Evolutionary conservation across 2,329 filamentous ascomycete genomes (phyloP).

Genomic region (Epichloe baconii): DNA sequence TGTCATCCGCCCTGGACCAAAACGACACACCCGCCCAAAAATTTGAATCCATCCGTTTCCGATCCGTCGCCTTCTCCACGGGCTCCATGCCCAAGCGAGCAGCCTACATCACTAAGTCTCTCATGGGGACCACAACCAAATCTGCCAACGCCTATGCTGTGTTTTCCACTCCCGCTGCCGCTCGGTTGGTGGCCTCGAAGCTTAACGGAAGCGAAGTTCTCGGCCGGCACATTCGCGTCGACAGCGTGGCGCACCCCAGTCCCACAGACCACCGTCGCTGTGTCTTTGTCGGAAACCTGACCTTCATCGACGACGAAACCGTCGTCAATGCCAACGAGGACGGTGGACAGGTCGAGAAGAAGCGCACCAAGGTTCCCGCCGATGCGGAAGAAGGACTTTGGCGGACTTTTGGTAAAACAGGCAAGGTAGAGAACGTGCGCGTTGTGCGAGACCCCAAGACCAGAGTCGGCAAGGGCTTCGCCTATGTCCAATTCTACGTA

Average conservation of each 20-base stretch:
- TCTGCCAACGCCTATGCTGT: slow-evolving; percentile 92
- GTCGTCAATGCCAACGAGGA: slow-evolving; percentile 51
- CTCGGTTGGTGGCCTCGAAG: slow-evolving; percentile 58
- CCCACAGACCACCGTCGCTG: slow-evolving; percentile 76
- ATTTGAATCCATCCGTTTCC: slow-evolving; percentile 85
- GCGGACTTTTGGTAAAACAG: slow-evolving; percentile 61
- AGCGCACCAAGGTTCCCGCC: slow-evolving; percentile 59
- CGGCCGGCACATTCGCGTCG: slow-evolving; percentile 78
- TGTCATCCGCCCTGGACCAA: slow-evolving; percentile 57
- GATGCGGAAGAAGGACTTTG: slow-evolving; percentile 91
- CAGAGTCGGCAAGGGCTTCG: slow-evolving; percentile 89
- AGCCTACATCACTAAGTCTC: slow-evolving; percentile 79
- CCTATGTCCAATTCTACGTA: slow-evolving; percentile 88
- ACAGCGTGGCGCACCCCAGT: slow-evolving; percentile 79
- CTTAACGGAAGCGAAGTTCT: slow-evolving; percentile 79
- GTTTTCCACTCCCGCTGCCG: slow-evolving; percentile 63
- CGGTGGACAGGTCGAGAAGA: slow-evolving; percentile 56
- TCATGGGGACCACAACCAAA: slow-evolving; percentile 84
- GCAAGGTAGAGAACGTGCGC: slow-evolving; percentile 83
- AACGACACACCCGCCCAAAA: slow-evolving; percentile 47
- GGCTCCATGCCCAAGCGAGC: slow-evolving; percentile 77
- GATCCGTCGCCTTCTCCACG: slow-evolving; percentile 75
- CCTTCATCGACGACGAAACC: slow-evolving; percentile 88
- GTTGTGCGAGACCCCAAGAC: slow-evolving; percentile 84
- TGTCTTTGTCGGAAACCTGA: slow-evolving; percentile 91